Percentiles rank a stretch among this genome's conserved stretches.
Conservation (phyloP, 331 rosid genomes). For the Quercus lobata region DNA sequence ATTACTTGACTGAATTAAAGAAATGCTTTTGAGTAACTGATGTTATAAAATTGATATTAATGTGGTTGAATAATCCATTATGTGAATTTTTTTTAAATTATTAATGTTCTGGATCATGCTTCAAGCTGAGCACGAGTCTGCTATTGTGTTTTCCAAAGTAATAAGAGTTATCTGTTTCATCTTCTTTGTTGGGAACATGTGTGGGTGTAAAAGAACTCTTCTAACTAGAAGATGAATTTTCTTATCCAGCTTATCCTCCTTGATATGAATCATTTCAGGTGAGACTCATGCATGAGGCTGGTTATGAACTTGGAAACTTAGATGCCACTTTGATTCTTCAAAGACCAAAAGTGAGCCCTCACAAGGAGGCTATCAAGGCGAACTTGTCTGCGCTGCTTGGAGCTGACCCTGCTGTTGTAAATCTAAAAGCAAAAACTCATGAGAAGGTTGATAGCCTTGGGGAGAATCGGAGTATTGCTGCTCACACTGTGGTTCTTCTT, state of each 20-base stretch:
- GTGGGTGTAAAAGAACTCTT: background rate
- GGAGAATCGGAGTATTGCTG: constrained; percentile 93
- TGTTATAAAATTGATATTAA: background rate
- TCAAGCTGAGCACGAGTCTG: background rate
- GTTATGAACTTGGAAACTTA: constrained; percentile 88
- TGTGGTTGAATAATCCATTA: background rate
- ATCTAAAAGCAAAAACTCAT: constrained; percentile 94
- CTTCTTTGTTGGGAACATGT: constrained; percentile 6
- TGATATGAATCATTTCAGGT: constrained; percentile 48
- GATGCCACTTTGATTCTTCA: constrained; percentile 98
- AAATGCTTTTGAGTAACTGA: background rate
- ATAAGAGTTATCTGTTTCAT: background rate
- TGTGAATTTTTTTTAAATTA: background rate
- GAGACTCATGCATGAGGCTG: constrained; percentile 89
- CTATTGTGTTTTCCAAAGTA: background rate
- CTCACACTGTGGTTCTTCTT: constrained; percentile 94
- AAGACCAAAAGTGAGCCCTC: constrained; percentile 92
- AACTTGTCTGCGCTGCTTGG: constrained; percentile 85
- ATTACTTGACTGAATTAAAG: background rate
- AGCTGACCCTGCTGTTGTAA: constrained; percentile 79
- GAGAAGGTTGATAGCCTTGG: constrained; percentile 98
- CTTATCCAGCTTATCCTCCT: background rate
- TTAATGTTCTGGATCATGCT: background rate
- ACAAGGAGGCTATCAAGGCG: constrained; percentile 84
- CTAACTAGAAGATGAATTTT: background rate